Base-by-base conservation (phyloP, 225 moss, liverwort and hornwort genomes). In the Ulota crispa region DNA sequence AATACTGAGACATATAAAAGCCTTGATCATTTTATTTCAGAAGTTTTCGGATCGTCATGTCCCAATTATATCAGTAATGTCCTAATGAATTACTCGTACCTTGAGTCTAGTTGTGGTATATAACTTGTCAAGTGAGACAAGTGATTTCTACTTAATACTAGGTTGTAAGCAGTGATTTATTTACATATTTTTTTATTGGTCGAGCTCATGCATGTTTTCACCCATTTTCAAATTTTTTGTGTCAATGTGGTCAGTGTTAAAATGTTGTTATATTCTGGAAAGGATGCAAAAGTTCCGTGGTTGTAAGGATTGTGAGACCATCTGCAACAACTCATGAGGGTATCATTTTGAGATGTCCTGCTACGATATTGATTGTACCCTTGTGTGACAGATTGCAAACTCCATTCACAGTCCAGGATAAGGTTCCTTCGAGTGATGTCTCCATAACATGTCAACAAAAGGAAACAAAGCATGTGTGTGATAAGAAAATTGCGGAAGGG, bases 351-450 rank as follows among this genome's bases (percentile, higher is more conserved):
- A 53, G 37, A 68, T 65, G 67, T 31, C 63, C 15, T 70, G 70
- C 9, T 71, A 52, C 39, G 28, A 61, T 55, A 24, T 70, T 70
- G 30, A 73, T 26, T 68, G n/a, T 56, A 16, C 39, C 8, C 28
- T 41, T 64, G 24, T 39, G 39, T 82, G 36, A 71, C 74, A 90
- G 90, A 55, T 75, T 90, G 4, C 88, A 53, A 43, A 13, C 63
- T 53, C 81, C 70, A 66, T 52, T 45, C 2, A 53, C 77, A 66
- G 53, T 74, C 8, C 77, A 77, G 62, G 45, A 34, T 4, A 86
- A 64, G 43, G 54, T 63, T 68, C 20, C 59, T 23, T 28, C 39
- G 15, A 30, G 34, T 70, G 32, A 24, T 37, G 36, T 1, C 52
- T 76, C 69, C 3, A 55, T 80, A 62, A 70, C 73, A 67, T 88